A percentile compares a stretch with the other conserved stretches of the same genome.
Evolutionary conservation across 768 basidiomycete species (phyloP).

Genomic region (Exidia glandulosa): DNA sequence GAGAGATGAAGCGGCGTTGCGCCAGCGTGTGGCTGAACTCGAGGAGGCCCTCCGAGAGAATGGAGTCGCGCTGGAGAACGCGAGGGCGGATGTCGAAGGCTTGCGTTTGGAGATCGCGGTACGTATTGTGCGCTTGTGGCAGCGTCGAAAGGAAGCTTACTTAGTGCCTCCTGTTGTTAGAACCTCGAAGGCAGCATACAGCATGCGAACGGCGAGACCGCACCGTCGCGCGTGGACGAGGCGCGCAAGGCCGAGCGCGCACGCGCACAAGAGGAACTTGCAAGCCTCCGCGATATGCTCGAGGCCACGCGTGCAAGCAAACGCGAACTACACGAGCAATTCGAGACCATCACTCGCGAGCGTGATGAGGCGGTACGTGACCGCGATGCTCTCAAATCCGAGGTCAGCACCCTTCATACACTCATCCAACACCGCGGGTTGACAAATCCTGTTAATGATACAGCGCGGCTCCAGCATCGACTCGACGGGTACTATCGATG

Average conservation of each 20-base stretch:
- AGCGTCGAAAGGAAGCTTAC: too few relatives aligned
- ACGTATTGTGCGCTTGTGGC: constrained; percentile 21
- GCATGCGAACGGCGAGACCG: constrained; percentile 16
- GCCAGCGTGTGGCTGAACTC: constrained; percentile 66
- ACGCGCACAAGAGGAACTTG: constrained; percentile 45
- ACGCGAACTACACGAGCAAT: constrained; percentile 11
- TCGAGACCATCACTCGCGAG: constrained; percentile 9
- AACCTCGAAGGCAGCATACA: neutral
- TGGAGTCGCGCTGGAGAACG: constrained; percentile 76
- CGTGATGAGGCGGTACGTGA: constrained; percentile 1
- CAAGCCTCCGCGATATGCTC: constrained; percentile 37
- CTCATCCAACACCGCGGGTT: neutral
- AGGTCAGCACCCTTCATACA: neutral
- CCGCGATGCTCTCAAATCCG: neutral
- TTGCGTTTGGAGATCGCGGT: constrained; percentile 66
- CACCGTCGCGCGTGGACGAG: constrained; percentile 35
- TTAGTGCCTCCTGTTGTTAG: constrained; percentile 6
- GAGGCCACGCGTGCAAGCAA: constrained; percentile 25
- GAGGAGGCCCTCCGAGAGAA: constrained; percentile 87
- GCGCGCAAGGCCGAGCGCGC: constrained; percentile 35
- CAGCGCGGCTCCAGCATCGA: constrained; percentile 5
- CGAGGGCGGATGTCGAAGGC: constrained; percentile 79
- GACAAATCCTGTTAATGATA: neutral
- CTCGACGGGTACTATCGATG: constrained; percentile 1
- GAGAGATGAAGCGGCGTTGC: constrained; percentile 39